Evolutionary conservation across 495 filamentous ascomycete genomes (phyloP).

Genomic region (Hyaloscypha variabilis): DNA sequence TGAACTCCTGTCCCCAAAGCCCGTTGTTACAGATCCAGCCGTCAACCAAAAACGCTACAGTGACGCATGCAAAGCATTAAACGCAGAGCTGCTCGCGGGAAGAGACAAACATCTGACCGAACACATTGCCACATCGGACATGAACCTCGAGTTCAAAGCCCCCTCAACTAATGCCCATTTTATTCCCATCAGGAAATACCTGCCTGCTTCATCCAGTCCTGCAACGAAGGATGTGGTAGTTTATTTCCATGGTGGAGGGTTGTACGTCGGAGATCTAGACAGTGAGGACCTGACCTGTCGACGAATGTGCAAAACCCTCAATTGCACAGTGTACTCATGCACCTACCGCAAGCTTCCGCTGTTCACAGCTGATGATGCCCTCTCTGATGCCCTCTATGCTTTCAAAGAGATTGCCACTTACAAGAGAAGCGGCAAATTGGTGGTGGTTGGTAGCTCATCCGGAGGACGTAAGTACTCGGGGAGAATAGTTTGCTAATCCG

Average conservation of each 20-base stretch:
- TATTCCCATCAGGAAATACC: slow-evolving; percentile 24
- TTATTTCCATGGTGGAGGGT: slow-evolving; percentile 39
- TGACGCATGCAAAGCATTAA: slow-evolving; percentile 21
- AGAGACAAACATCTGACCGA: slow-evolving; percentile 17
- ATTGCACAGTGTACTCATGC: slow-evolving; percentile 32
- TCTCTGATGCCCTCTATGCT: slow-evolving; percentile 31
- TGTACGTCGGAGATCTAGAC: slow-evolving; percentile 36
- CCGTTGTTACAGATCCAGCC: slow-evolving; percentile 3
- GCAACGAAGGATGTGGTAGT: slow-evolving; percentile 19
- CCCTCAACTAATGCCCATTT: background rate
- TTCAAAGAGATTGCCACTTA: slow-evolving; percentile 19
- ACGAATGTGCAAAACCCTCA: slow-evolving; percentile 27
- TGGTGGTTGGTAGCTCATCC: slow-evolving; percentile 36
- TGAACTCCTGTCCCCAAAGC: slow-evolving; percentile 11
- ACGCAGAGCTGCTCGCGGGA: slow-evolving; percentile 18
- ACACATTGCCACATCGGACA: slow-evolving; percentile 15
- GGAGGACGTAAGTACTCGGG: slow-evolving; percentile 21
- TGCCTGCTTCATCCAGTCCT: slow-evolving; percentile 2
- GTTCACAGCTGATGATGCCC: slow-evolving; percentile 28
- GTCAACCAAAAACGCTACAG: slow-evolving; percentile 20
- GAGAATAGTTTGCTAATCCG: too few relatives aligned
- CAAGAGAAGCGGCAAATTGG: slow-evolving; percentile 6
- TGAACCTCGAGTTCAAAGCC: background rate
- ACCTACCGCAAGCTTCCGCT: slow-evolving; percentile 35
- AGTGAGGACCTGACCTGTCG: slow-evolving; percentile 38